A percentile compares a stretch with the other conserved stretches of the same genome.
Conservation (phyloP, 352 stramenopile species). For the Phytophthora cactorum region DNA sequence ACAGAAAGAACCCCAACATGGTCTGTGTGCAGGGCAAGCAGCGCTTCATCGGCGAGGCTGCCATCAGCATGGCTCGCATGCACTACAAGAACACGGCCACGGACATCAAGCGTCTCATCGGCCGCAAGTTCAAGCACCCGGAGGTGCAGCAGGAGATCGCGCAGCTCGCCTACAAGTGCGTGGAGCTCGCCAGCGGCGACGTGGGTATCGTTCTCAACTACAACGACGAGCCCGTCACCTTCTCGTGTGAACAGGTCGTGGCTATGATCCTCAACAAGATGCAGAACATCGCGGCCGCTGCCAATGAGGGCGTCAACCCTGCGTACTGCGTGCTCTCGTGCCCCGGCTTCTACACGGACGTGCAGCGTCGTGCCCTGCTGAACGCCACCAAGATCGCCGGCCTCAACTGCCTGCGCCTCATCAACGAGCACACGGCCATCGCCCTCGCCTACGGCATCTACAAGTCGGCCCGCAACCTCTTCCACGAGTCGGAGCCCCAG, state of each 20-base stretch:
- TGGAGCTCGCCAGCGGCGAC: slow-evolving; percentile 88
- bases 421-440: slow-evolving; percentile 98
- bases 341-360: slow-evolving; percentile 98
- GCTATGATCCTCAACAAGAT: slow-evolving; percentile 99
- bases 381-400: slow-evolving; percentile 94
- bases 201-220: slow-evolving; percentile 93
- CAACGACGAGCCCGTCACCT: slow-evolving; percentile 89
- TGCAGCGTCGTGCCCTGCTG: slow-evolving; percentile 96
- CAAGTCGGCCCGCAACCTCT: slow-evolving; percentile 95
- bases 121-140: slow-evolving; percentile 95
- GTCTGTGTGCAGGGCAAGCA: slow-evolving; percentile 91
- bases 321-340: slow-evolving; percentile 95
- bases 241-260: slow-evolving; percentile 96
- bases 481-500: slow-evolving; percentile 92
- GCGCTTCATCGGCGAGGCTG: slow-evolving; percentile 94
- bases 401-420: slow-evolving; percentile 96
- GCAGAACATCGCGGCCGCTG: slow-evolving; percentile 92
- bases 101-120: slow-evolving; percentile 97
- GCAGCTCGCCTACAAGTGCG: slow-evolving; percentile 91
- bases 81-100: slow-evolving; percentile 99
- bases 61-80: slow-evolving; percentile 91
- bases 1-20: slow-evolving; percentile 97
- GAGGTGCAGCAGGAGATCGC: slow-evolving; percentile 96
- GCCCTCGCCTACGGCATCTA: slow-evolving; percentile 97
- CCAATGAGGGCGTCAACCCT: slow-evolving; percentile 90